Evolutionary conservation across 805 yeast species (phyloP), one percentile per base, ranked within the genome.

Genomic region (Candida methanosorbosa): DNA sequence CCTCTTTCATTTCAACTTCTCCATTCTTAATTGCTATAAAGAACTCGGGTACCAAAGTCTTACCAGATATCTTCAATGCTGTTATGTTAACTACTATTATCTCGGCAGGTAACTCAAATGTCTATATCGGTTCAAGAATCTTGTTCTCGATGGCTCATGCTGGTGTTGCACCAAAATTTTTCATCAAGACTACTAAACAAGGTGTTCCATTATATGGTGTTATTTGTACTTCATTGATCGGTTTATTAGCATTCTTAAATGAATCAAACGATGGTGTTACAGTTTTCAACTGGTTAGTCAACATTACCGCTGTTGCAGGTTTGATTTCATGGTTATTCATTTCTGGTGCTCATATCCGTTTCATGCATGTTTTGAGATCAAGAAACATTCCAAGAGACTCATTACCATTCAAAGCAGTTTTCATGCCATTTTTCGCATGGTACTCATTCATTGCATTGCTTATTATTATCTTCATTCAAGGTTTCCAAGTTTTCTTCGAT

Each of bases 11-110:
- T 24, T 57, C 82, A 2, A 43, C 62, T 9, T 54, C 78, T 5
- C 87, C 94, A 1, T 81, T 75, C 48, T 88, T 81, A 32, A 72
- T 83, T 45, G 88, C 84, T 5, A 82, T 83, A 81, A 53, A 57
- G 31, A 70, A 67, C 36, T 57, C 81, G 42, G 69, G 73, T 2
- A 79, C 83, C 36, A 70, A 61, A 28, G 74, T 68, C 0, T 63
- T 82, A 30, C 86, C 87, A 23, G 72, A 78, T 48, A 63, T 83
- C 36, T 81, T 84, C 39, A 84, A 84, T 52, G 87, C 77, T 2
- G 72, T 80, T 22, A 64, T 84, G 28, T 63, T 84, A 37, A 64
- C 82, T 8, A 68, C 86, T 5, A 83, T 85, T 1, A 76, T 57
- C 22, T 39, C 85, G 9, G 86, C 86, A 32, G 80, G 81, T 12